Base-by-base conservation (phyloP, 2,329 filamentous ascomycete genomes). In the Byssochlamys sp. region DNA sequence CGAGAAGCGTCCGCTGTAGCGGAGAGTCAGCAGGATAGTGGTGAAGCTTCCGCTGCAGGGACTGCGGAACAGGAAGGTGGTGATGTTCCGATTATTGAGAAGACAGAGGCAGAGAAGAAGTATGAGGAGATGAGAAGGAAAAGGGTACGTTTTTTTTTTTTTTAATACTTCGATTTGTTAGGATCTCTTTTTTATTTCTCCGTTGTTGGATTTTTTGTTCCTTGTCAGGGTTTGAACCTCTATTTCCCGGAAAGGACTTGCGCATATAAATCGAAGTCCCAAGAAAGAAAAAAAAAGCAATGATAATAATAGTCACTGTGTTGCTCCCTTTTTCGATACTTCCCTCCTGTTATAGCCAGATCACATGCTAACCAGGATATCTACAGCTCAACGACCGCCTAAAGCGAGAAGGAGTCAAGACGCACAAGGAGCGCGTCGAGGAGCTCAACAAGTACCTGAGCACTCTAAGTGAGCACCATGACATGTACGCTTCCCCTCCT, bases 351-450 rank as follows among this genome's bases (percentile, higher is more conserved):
- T 1, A 19, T 19, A 19, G 19, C 19, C 19, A 19, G 19, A 19
- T 19, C 19, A 19, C 19, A 19, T n/a, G 59, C 45, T 55, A 56
- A 39, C 52, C 57, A 39, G 56, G 24, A 51, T 19, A 19, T 24
- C n/a, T 55, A 55, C 64, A 94, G 90, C 78, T 97, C 66, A 84
- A 94, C 65, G 87, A 96, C 67, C 80, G 90, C 61, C 77, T 95
- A 51, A 86, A 88, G 69, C 84, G 87, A 12, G 91, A 96, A 71
- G 87, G 95, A 14, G 84, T 92, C 64, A 97, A 96, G 80, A 95
- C 91, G 29, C 94, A 99, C 74, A 97, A 97, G 72, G 89, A 99
- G 77, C 85, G 90, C 10, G 92, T 99, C 50, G 91, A 97, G 73
- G 91, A 96, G 71, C 78, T 97, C 65, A 99, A 99, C 72, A 90